Percentiles rank a stretch among this genome's conserved stretches.
phyloP scores from a whole-genome alignment of 208 protist species.

The Trypanosomatidae sp. region DNA sequence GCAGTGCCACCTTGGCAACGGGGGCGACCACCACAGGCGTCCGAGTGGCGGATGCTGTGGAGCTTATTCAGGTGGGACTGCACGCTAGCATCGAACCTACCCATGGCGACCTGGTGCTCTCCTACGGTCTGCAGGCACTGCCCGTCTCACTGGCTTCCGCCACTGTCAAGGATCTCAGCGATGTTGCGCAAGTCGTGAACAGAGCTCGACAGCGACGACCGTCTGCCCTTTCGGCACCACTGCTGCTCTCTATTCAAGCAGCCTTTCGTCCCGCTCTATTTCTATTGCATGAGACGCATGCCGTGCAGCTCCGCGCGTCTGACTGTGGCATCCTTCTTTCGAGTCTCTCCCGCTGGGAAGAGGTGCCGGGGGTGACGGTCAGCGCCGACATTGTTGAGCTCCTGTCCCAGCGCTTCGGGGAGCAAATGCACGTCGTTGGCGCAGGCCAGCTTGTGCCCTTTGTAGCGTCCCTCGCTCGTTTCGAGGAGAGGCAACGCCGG shows the following conservation, averaged over 20 bases:
- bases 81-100: constrained; percentile 12
- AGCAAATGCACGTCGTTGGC: constrained; percentile 48
- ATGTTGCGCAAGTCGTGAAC: constrained; percentile 44
- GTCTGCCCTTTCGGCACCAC: constrained; percentile 10
- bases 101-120: constrained; percentile 13
- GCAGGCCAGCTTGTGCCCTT: constrained; percentile 69
- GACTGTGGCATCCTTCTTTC: constrained; percentile 64
- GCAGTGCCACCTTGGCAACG: neutral
- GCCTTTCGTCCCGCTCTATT: constrained; percentile 57
- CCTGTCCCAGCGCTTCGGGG: constrained; percentile 57
- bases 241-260: constrained; percentile 36
- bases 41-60: constrained; percentile 14
- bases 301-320: constrained; percentile 44
- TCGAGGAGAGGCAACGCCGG: constrained; percentile 15
- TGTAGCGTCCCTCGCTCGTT: constrained; percentile 22
- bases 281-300: constrained; percentile 42
- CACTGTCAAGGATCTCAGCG: constrained; percentile 43
- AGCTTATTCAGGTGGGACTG: constrained; percentile 21
- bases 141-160: constrained; percentile 17
- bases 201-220: constrained; percentile 24
- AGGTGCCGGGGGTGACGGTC: constrained; percentile 30
- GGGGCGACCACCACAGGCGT: neutral
- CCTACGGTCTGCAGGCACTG: constrained; percentile 16
- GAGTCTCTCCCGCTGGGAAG: constrained; percentile 55
- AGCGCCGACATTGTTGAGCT: constrained; percentile 64